These are phyloP conservation scores for Pichia rugopelliculosa DNA, from an alignment of 805 yeast genomes.

Conservation along the genomic window DNA sequence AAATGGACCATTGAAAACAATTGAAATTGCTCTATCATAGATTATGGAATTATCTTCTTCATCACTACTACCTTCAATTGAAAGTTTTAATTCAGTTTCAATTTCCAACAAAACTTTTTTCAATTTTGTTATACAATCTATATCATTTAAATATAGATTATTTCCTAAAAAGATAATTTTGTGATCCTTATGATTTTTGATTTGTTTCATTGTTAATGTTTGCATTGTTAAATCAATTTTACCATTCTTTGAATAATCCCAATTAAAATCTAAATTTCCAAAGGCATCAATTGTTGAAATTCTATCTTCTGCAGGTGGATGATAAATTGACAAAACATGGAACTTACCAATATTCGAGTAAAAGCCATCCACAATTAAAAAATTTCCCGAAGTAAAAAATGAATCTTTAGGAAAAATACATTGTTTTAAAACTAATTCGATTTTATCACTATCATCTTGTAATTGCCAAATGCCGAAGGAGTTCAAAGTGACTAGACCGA, in stretches of 20 bases:
- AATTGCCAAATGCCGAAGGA: constrained; percentile 63
- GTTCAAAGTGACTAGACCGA: constrained; percentile 66
- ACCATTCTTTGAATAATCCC: constrained; percentile 25
- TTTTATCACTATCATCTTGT: constrained; percentile 74
- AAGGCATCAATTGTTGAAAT: constrained; percentile 57
- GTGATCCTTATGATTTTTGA: constrained; percentile 39
- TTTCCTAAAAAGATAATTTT: constrained; percentile 68
- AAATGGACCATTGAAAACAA: constrained; percentile 83
- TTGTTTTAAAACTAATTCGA: constrained; percentile 59
- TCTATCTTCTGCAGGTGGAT: constrained; percentile 83
- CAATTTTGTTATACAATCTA: constrained; percentile 52
- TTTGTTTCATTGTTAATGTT: constrained; percentile 46
- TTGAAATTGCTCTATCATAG: constrained; percentile 28
- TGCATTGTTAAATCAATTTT: constrained; percentile 58
- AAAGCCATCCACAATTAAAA: constrained; percentile 77
- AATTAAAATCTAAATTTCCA: constrained; percentile 66
- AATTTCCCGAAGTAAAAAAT: constrained; percentile 68
- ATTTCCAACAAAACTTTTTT: constrained; percentile 52
- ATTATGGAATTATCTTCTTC: constrained; percentile 7
- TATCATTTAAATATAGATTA: constrained; percentile 59
- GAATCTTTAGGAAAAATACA: constrained; percentile 56
- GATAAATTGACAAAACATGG: constrained; percentile 68
- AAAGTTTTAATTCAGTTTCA: constrained; percentile 34
- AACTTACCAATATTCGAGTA: constrained; percentile 67
- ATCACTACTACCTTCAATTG: constrained; percentile 15